phyloP scores from a whole-genome alignment of 2,329 filamentous ascomycete genomes.

The Malbranchea zuffiana region DNA sequence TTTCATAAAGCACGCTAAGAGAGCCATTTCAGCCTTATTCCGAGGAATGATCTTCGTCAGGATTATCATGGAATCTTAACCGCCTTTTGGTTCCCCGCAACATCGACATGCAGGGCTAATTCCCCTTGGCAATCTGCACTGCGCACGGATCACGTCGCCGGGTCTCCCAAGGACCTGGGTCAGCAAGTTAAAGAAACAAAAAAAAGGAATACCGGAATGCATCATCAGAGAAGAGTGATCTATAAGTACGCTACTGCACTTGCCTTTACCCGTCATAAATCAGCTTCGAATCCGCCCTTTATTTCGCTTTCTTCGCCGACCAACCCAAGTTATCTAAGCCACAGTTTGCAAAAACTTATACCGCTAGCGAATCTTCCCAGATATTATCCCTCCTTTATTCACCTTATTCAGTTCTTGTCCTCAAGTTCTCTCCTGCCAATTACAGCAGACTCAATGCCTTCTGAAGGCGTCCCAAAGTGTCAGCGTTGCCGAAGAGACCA shows the following conservation, averaged over 20 bases:
- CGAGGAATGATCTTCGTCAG: neutral
- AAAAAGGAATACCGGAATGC: constrained; percentile 11
- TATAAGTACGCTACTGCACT: neutral
- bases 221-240: constrained; percentile 7
- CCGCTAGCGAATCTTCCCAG: too few relatives aligned
- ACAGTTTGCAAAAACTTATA: too few relatives aligned
- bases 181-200: constrained; percentile 10
- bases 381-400: too few relatives aligned
- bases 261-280: too few relatives aligned
- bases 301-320: too few relatives aligned
- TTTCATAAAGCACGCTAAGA: too few relatives aligned
- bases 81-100: constrained; percentile 11
- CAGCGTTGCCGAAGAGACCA: constrained; percentile 17
- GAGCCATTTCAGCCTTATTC: constrained; percentile 5
- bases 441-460: constrained; percentile 14
- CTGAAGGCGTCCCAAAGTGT: constrained; percentile 17
- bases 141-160: constrained; percentile 14
- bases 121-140: constrained; percentile 10
- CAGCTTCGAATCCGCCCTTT: too few relatives aligned
- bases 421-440: neutral
- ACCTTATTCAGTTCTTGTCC: too few relatives aligned
- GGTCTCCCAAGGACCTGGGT: too few relatives aligned
- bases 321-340: too few relatives aligned
- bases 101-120: constrained; percentile 9
- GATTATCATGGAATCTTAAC: constrained; percentile 6